Conservation (phyloP, 371 early-diverging fungal genomes). For the Blyttiomyces sp. region DNA sequence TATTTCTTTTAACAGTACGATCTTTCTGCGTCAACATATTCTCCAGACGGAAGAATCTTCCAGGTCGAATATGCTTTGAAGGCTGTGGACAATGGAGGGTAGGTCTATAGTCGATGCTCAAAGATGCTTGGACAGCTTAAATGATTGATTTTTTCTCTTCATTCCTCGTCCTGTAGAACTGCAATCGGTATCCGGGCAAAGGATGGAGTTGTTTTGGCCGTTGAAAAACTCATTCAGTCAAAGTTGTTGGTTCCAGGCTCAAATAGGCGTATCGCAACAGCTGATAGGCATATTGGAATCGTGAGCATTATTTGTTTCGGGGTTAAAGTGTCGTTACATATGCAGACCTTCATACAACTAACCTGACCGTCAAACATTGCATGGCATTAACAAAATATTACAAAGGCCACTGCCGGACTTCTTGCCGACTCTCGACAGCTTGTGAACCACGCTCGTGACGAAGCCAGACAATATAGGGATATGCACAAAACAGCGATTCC, state of each 20-base stretch:
- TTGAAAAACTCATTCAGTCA: conserved; percentile 92
- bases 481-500: conserved; percentile 80
- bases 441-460: conserved; percentile 87
- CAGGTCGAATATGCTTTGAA: conserved; percentile 98
- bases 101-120: conserved; percentile 13
- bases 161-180: conserved; percentile 57
- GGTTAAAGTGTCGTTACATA: background rate
- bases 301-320: conserved; percentile 46
- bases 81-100: conserved; percentile 98
- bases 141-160: background rate
- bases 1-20: conserved; percentile 63
- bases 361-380: background rate
- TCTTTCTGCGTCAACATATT: conserved; percentile 94
- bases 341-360: background rate
- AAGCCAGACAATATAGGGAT: conserved; percentile 85
- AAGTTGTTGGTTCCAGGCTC: conserved; percentile 89
- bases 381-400: background rate
- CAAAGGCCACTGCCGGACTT: conserved; percentile 86
- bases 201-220: conserved; percentile 94
- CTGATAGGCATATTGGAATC: conserved; percentile 89
- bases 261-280: conserved; percentile 89
- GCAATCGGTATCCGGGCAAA: conserved; percentile 91
- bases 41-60: conserved; percentile 97
- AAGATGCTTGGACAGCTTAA: background rate
- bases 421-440: conserved; percentile 93